Base-by-base conservation (phyloP, 768 basidiomycete genomes). In the Obba rivulosa region DNA sequence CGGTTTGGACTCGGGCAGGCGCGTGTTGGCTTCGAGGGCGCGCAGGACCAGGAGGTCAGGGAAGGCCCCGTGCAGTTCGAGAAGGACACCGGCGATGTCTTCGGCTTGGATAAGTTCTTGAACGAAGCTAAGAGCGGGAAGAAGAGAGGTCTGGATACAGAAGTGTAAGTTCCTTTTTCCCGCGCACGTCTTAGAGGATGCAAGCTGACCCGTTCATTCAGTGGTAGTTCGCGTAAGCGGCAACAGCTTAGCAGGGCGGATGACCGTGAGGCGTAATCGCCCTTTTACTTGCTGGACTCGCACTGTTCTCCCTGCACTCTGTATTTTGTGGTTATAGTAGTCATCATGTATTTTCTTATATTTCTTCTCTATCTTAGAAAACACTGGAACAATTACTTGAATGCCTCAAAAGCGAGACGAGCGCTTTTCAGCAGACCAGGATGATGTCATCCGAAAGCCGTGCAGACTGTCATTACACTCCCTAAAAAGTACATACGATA, bases 21-120 rank as follows among this genome's bases (percentile, higher is more conserved):
- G 3, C 75, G 75, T 49, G 74, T 88, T 57, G 93, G 94, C 20
- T 97, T 98, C 61, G 92, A 95, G 63, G 95, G 95, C 41, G 89
- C 94, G 13, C 75, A 73, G 35, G 86, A 87, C 17, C 87, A 88
- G 63, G 92, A 93, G 62, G 75, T 86, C 22, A 72, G 84, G 48
- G 89, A 92, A 59, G 96, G 96, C 1, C 96, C 96, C 20, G 96
- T 99, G 36, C 92, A 97, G 62, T 99, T 99, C 61, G 96, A 99
- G 74, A 96, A 97, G 72, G 95, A 99, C 61, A 83, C 87, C 1
- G 79, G 83, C n/a, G 95, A 97, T 76, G 92, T 97, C 17, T 97
- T 97, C 62, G 95, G 95, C 53, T 75, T 97, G 54, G 89, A 96
- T 68, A 85, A 95, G 65, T 98, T 99, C 74, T 77, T 98, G 74